Evolutionary conservation across 345 rosid genomes (phyloP).

Genomic region (Erysimum cheiranthoides): DNA sequence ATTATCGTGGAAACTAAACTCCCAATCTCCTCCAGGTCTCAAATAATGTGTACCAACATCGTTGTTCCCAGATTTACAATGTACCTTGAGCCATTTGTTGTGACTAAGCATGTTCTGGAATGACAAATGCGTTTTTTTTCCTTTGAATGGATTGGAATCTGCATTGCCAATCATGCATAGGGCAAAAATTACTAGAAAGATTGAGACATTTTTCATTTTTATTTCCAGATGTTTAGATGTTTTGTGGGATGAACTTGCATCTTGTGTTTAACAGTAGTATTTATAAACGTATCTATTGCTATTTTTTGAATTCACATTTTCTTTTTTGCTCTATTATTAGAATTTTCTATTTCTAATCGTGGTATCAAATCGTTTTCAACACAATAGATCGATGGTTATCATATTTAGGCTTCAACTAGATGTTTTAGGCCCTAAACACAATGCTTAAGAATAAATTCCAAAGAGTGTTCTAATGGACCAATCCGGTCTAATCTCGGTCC

Average conservation of each 20-base stretch:
- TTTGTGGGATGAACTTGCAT: not conserved
- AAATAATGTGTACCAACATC: not conserved
- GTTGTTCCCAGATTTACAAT: slow-evolving; percentile 12
- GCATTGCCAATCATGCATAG: slow-evolving; percentile 32
- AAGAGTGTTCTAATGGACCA: too few relatives aligned
- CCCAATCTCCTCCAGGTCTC: not conserved
- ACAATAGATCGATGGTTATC: not conserved
- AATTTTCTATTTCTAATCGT: not conserved
- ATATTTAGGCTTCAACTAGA: too few relatives aligned
- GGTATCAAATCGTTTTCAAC: not conserved
- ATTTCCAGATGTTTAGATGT: slow-evolving; percentile 15
- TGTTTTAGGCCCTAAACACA: too few relatives aligned
- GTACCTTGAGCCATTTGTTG: slow-evolving; percentile 37
- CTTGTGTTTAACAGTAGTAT: not conserved
- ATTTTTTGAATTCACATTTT: not conserved
- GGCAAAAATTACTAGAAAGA: slow-evolving; percentile 27
- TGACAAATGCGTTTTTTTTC: not conserved
- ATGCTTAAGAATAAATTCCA: too few relatives aligned
- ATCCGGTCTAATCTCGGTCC: not conserved
- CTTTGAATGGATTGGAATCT: slow-evolving; percentile 4
- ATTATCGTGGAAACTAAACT: not conserved
- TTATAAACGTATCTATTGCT: not conserved
- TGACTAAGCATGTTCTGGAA: slow-evolving; percentile 5
- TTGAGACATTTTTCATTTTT: slow-evolving; percentile 19
- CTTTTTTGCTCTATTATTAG: slow-evolving; percentile 12